Evolutionary conservation across 257 asterid genomes (phyloP).

Genomic region (Lavandula angustifolia): DNA sequence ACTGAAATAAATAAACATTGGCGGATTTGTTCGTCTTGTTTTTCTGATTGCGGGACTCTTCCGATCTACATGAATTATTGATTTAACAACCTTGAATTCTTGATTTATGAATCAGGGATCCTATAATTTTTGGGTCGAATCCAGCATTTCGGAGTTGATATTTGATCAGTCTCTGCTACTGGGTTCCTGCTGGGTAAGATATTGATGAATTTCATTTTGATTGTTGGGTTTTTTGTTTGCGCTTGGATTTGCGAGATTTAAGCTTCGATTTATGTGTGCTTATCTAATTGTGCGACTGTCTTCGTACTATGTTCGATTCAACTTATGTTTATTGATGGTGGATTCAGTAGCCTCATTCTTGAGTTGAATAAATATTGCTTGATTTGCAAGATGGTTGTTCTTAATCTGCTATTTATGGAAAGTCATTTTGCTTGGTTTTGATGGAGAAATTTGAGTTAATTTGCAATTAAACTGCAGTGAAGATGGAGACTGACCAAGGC

Average conservation of each 20-base stretch:
- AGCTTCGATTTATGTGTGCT: constrained; percentile 22
- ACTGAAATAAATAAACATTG: constrained; percentile 24
- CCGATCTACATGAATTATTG: constrained; percentile 59
- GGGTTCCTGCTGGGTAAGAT: constrained; percentile 74
- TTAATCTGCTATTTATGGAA: background rate
- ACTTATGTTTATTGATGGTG: constrained; percentile 15
- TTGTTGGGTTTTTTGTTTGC: constrained; percentile 22
- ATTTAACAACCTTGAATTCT: constrained; percentile 48
- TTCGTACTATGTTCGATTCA: constrained; percentile 25
- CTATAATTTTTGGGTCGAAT: constrained; percentile 53
- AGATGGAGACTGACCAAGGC: constrained; percentile 64
- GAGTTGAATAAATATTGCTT: background rate
- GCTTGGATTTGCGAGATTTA: constrained; percentile 49
- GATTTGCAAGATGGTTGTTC: constrained; percentile 3
- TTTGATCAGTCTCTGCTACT: constrained; percentile 60
- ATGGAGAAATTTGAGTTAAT: constrained; percentile 14
- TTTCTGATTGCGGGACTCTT: constrained; percentile 33
- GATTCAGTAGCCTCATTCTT: constrained; percentile 18
- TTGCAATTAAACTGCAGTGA: constrained; percentile 22
- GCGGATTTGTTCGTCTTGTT: background rate
- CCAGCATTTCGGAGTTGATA: constrained; percentile 49
- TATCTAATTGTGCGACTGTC: constrained; percentile 24
- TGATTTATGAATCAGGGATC: constrained; percentile 67
- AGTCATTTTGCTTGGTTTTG: constrained; percentile 16
- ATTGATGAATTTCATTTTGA: background rate